Evolutionary conservation across 139 green algal genomes (phyloP).

Genomic region (Chlorella sorokiniana): DNA sequence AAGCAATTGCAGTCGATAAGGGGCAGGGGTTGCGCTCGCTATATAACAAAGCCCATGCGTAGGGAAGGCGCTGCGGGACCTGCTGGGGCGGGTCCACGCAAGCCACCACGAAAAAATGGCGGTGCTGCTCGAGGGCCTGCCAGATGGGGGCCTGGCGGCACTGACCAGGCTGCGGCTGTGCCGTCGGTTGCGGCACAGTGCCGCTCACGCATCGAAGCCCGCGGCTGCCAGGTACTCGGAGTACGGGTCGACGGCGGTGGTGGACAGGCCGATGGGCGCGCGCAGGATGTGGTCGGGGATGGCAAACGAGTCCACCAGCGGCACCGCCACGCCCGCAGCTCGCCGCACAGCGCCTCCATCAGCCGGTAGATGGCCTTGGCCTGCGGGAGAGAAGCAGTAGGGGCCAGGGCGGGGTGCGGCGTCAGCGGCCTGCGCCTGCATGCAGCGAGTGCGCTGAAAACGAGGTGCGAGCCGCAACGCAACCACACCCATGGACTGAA

Average conservation of each 20-base stretch:
- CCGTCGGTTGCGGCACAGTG: neutral
- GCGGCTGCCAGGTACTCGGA: slow-evolving; percentile 1
- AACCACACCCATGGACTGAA: too few relatives aligned
- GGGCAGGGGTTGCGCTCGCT: too few relatives aligned
- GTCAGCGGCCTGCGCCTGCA: too few relatives aligned
- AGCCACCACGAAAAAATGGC: too few relatives aligned
- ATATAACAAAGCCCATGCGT: too few relatives aligned
- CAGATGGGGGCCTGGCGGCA: too few relatives aligned
- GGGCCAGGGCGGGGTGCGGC: neutral
- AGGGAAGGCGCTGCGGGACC: too few relatives aligned
- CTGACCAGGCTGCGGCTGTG: neutral
- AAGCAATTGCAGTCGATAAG: too few relatives aligned
- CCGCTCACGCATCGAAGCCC: slow-evolving; percentile 13
- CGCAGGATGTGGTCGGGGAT: slow-evolving; percentile 87
- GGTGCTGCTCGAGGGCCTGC: too few relatives aligned
- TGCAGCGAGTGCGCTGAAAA: too few relatives aligned
- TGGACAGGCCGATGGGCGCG: slow-evolving; percentile 77
- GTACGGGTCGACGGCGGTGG: slow-evolving; percentile 34
- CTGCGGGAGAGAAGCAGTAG: neutral
- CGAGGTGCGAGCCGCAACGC: too few relatives aligned
- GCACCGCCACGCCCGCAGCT: slow-evolving; percentile 68
- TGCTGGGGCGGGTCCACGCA: too few relatives aligned
- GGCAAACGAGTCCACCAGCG: slow-evolving; percentile 74
- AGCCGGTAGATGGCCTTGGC: slow-evolving; percentile 84
- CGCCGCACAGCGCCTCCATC: slow-evolving; percentile 67